Conservation (phyloP, 2,329 filamentous ascomycete species). For the Xylaria multiplex region DNA sequence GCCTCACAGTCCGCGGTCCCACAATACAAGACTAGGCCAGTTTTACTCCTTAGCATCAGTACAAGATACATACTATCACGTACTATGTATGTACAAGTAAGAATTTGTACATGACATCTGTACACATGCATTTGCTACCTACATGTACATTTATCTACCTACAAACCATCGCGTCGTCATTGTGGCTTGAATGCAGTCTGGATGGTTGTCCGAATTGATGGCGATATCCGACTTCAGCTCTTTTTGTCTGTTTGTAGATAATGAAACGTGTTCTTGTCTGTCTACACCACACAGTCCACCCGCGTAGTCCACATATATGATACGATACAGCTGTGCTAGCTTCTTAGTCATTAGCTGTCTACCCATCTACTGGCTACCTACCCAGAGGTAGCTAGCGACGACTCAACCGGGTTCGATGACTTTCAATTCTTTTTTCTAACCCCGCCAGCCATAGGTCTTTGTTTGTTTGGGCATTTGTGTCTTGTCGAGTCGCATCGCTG, state of each 20-base stretch:
- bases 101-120: too few species aligned
- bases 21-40: too few species aligned
- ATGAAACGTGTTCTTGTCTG: slow-evolving; percentile 25
- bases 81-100: too few species aligned
- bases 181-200: background rate
- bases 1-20: too few species aligned
- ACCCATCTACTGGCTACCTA: background rate
- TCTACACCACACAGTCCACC: too few species aligned
- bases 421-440: background rate
- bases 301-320: too few species aligned
- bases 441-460: background rate
- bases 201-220: slow-evolving; percentile 20
- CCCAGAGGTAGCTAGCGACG: background rate
- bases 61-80: too few species aligned
- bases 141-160: background rate
- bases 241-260: background rate
- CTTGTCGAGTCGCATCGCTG: slow-evolving; percentile 16
- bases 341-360: background rate
- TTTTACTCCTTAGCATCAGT: too few species aligned
- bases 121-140: too few species aligned
- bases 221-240: background rate
- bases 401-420: background rate
- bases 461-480: background rate
- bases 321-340: background rate
- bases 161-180: slow-evolving; percentile 6